phyloP scores from a whole-genome alignment of 1,284 basidiomycete species.

The Megacollybia platyphylla region DNA sequence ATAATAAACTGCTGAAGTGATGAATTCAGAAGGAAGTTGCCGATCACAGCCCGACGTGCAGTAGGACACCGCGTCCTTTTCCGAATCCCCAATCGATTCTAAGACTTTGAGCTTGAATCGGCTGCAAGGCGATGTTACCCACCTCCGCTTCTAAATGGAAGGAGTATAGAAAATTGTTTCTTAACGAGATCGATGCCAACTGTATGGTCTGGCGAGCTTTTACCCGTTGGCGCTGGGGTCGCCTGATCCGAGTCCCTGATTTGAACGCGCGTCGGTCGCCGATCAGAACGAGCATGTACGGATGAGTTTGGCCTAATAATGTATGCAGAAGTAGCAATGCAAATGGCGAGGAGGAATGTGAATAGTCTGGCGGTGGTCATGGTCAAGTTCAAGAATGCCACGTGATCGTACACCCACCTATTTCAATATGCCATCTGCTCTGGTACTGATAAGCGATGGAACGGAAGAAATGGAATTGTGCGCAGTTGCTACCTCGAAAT shows the following conservation, averaged over 20 bases:
- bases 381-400: neutral
- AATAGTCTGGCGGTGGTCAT: neutral
- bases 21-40: neutral
- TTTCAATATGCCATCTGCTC: conserved; percentile 38
- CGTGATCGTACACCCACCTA: neutral
- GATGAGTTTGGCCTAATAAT: no score
- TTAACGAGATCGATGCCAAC: neutral
- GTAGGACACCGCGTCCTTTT: neutral
- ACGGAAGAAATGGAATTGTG: conserved; percentile 88
- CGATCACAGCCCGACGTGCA: neutral
- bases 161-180: neutral
- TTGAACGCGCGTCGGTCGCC: no score
- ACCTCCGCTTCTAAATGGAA: neutral
- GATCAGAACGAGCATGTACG: no score
- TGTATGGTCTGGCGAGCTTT: neutral
- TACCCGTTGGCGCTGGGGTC: conserved; percentile 1
- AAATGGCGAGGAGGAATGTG: no score
- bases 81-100: neutral
- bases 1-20: neutral
- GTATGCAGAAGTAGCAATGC: no score
- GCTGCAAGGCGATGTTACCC: neutral
- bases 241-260: neutral
- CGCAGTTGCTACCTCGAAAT: conserved; percentile 11
- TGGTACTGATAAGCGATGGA: conserved; percentile 78
- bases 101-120: neutral